Conservation (phyloP, 148 eudicot genomes). For the Silene uniflora region DNA sequence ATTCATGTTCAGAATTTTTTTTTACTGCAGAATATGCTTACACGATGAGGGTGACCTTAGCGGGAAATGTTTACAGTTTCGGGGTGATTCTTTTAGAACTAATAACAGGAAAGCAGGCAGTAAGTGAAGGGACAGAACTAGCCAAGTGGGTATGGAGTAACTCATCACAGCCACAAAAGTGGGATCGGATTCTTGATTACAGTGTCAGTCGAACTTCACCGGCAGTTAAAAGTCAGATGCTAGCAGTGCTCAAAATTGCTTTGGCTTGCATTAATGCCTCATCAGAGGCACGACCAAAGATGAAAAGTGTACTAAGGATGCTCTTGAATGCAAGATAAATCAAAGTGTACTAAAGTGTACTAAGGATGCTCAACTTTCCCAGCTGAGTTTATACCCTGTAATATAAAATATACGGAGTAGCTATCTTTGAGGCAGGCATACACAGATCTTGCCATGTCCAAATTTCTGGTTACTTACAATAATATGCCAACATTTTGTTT, state of each 20-base stretch:
- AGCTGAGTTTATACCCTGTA: neutral
- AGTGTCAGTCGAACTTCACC: constrained; percentile 50
- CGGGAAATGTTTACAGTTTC: constrained; percentile 82
- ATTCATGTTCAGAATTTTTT: neutral
- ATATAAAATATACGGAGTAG: constrained; percentile 1
- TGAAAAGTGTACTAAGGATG: constrained; percentile 72
- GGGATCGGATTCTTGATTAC: constrained; percentile 70
- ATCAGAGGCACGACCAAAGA: constrained; percentile 72
- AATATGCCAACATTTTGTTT: neutral
- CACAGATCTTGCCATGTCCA: constrained; percentile 9
- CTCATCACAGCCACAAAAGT: constrained; percentile 43
- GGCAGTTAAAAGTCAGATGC: constrained; percentile 68
- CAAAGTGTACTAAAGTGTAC: neutral
- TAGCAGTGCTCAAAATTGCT: constrained; percentile 69
- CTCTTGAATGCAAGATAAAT: constrained; percentile 59
- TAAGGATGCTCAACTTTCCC: neutral
- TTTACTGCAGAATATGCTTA: constrained; percentile 80
- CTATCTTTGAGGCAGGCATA: neutral
- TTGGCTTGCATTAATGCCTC: constrained; percentile 68
- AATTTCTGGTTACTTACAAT: neutral
- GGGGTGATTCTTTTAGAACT: constrained; percentile 76
- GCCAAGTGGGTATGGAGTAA: constrained; percentile 71
- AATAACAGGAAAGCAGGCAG: constrained; percentile 78
- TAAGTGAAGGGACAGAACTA: constrained; percentile 63
- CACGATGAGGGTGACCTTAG: constrained; percentile 84